Base-by-base conservation (phyloP, 306 rosid species). In the Fagus crenata region DNA sequence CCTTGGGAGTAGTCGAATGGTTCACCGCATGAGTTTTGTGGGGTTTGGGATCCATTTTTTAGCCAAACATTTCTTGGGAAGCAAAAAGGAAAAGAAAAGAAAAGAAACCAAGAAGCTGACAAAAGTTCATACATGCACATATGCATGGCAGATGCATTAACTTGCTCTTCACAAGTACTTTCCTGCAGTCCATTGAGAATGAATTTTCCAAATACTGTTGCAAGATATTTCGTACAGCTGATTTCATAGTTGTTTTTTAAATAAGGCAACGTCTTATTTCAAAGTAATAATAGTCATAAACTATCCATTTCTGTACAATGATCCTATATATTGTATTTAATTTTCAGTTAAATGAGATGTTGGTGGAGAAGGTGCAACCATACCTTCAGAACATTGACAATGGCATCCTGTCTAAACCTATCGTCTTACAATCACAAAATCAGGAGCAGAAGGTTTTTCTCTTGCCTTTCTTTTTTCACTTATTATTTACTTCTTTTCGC, bases 291-390 rank as follows among this genome's bases (percentile, higher is more conserved):
- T 6, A 22, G 15, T 36, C 65, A 17, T 39, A 40, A 39, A 53
- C 14, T 68, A 59, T 67, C 73, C 53, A 49, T 13, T 77, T 58
- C 49, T 49, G 71, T 33, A 42, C 65, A 49, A 32, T 64, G 35
- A 49, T 33, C 31, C 73, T 73, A 82, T 51, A 17, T 74, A 72
- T 78, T 42, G 2, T 46, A 46, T 2, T 83, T 61, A 69, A 65
- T 79, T 59, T 71, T 71, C 87, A 95, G 99, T 67, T 95, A 85
- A 87, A 90, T 75, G 86, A 95, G 87, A 82, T 90, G 91, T 82
- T 95, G 84, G 92, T 81, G 84, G 93, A 90, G 86, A 95, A 90
- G 89, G 72, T 95, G 81, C 86, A 81, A 72, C 97, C 96, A 9
- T 95, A 89, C 79, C 61, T 88, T 75, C 87, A 82, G 80, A 86